Conservation (phyloP, 108 stramenopile genomes). For the Skeletonema grethae region DNA sequence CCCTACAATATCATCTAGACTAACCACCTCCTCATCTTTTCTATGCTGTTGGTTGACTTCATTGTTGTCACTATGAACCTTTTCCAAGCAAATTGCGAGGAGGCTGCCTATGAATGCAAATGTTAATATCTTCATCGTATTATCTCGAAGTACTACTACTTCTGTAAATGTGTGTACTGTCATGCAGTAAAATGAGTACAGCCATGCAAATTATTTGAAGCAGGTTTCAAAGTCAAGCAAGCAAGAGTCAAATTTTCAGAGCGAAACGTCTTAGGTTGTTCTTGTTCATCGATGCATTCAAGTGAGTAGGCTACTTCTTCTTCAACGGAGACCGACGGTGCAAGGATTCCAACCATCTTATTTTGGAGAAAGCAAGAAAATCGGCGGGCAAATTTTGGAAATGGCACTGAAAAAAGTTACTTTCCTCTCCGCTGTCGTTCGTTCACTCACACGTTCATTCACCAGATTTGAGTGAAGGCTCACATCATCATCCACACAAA, state of each 20-base stretch:
- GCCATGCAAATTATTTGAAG: too few species aligned
- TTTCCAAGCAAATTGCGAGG: neutral
- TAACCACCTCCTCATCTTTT: neutral
- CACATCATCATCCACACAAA: too few species aligned
- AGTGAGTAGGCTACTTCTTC: neutral
- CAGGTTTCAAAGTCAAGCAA: neutral
- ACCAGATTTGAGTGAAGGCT: too few species aligned
- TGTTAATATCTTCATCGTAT: neutral
- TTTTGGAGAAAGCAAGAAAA: neutral
- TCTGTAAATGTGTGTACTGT: neutral
- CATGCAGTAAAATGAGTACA: neutral
- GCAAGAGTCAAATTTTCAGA: neutral
- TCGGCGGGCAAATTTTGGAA: conserved; percentile 1
- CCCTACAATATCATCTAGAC: neutral
- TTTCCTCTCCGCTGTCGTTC: too few species aligned
- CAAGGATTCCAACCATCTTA: too few species aligned
- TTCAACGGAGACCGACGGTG: too few species aligned
- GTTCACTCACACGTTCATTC: too few species aligned
- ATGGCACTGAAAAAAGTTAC: neutral
- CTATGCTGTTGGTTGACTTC: neutral
- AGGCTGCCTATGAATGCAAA: neutral
- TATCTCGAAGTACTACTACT: neutral
- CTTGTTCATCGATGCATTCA: neutral
- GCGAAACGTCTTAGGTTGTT: neutral
- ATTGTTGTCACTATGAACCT: neutral